These are phyloP conservation scores for Aspergillus sp. DNA, from an alignment of 2,329 filamentous ascomycete genomes.

Conservation along the genomic window DNA sequence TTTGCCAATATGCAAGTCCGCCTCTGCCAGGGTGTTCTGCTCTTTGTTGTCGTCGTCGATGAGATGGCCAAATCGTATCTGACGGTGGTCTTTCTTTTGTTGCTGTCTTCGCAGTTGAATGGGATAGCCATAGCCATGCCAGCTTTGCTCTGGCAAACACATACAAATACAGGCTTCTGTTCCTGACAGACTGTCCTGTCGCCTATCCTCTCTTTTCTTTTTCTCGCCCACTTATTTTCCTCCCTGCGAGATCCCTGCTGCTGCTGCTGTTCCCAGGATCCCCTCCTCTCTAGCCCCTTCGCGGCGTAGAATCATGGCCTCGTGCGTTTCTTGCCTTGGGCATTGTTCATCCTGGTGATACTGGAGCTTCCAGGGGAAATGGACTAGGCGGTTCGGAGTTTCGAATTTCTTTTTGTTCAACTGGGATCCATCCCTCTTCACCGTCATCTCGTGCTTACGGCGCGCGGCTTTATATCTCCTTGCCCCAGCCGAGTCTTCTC, in stretches of 20 bases:
- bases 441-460: no score
- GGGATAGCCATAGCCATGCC: no score
- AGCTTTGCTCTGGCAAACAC: no score
- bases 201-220: conserved; percentile 3
- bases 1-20: not conserved
- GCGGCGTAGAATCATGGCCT: conserved; percentile 16
- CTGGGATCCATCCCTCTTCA: conserved; percentile 1
- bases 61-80: no score
- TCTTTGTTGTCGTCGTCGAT: conserved; percentile 10
- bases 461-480: no score
- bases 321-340: conserved; percentile 18
- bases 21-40: conserved; percentile 5
- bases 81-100: conserved; percentile 13
- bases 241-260: conserved; percentile 18
- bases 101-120: no score
- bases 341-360: conserved; percentile 8
- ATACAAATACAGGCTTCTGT: not conserved
- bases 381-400: conserved; percentile 7
- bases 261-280: conserved; percentile 17
- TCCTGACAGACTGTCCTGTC: not conserved
- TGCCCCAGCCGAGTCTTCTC: no score
- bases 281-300: conserved; percentile 11
- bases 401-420: not conserved
- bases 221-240: no score
- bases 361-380: conserved; percentile 2